Base-by-base conservation (phyloP, 75 land plant genomes). In the Picea sitchensis region DNA sequence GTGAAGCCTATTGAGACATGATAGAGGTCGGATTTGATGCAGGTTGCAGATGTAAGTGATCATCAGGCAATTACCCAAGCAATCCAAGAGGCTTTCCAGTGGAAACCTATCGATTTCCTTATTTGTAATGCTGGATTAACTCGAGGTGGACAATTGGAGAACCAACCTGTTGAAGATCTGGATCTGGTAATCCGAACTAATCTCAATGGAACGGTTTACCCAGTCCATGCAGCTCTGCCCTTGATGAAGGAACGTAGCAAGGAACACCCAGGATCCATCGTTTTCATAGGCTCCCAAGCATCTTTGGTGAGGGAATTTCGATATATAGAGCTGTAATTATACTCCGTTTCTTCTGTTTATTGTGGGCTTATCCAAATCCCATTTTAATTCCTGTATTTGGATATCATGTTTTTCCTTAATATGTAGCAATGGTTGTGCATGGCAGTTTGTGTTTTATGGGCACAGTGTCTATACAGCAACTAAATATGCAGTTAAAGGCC, bases 71-170 rank as follows among this genome's bases (percentile, higher is more conserved):
- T n/a, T n/a, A n/a, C n/a, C n/a, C n/a, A n/a, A n/a, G n/a, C n/a
- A n/a, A n/a, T n/a, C n/a, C n/a, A n/a, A n/a, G n/a, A n/a, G n/a
- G n/a, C n/a, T n/a, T 81, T 58, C 18, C 56, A 54, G 54, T 87
- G 87, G 87, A 84, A 67, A 36, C 86, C 86, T 13, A 79, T 87
- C 32, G 88, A 87, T 62, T n/a, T n/a, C n/a, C n/a, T n/a, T n/a
- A 64, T 87, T 30, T 79, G 81, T 69, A 87, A 84, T 61, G 88
- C 84, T 17, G 88, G 85, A 58, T 20, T 82, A 41, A 83, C 87
- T n/a, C 77, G 81, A 56, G 68, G 80, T 73, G 88, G 87, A 31
- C 68, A 71, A 44, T 75, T 87, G 65, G 88, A 78, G 41, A 65
- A 81, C 13, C 56, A 56, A 20, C 12, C 67, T 31, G 71, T 84